Evolutionary conservation across 2,329 filamentous ascomycete species (phyloP), one percentile per base, ranked within the genome.

Genomic region (Neoscytalidium dimidiatum): DNA sequence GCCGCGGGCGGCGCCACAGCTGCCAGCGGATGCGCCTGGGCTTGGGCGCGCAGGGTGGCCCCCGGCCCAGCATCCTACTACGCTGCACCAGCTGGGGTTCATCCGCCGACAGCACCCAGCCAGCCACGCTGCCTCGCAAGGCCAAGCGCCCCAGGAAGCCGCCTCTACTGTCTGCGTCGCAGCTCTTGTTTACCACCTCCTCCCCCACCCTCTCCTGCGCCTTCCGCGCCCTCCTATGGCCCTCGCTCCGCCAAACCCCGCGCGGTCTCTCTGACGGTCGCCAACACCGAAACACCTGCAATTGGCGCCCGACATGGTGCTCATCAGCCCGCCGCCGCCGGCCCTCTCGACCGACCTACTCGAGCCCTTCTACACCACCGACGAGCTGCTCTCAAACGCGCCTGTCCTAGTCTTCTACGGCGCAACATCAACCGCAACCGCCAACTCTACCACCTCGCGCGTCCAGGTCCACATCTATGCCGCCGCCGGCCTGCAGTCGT

Each of bases 381-480:
- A 99, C 79, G 88, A 92, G 67, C 83, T 94, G 69, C 89, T 96
- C 64, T 90, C 90, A 78, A 86, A 94, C 80, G 84, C 93, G 68
- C 88, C 94, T 60, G 84, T 98, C 71, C 85, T 98, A 70, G 85
- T 97, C 77, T 97, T 98, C 84, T 92, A 97, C 78, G 94, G 94
- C 14, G 88, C 93, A 17, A 94, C 94, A 52, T 93, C 94, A 31
- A 96, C 92, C 48, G 89, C 92, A 72, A 96, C 96, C 79, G 91
- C 90, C 69, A 92, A 88, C 56, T 88, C 89, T 73, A 96, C 92
- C 79, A 94, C 91, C 80, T 97, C 94, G 68, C 91, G 95, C 78
- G 94, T 98, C 70, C 94, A 98, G 81, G 87, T 95, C 69, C 95
- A 98, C 79, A 87, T 99, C 78, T 92, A 96, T 80, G 92, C 91